These are phyloP conservation scores for Penicillium pancosmium DNA, from an alignment of 495 filamentous ascomycete genomes.

Conservation along the genomic window DNA sequence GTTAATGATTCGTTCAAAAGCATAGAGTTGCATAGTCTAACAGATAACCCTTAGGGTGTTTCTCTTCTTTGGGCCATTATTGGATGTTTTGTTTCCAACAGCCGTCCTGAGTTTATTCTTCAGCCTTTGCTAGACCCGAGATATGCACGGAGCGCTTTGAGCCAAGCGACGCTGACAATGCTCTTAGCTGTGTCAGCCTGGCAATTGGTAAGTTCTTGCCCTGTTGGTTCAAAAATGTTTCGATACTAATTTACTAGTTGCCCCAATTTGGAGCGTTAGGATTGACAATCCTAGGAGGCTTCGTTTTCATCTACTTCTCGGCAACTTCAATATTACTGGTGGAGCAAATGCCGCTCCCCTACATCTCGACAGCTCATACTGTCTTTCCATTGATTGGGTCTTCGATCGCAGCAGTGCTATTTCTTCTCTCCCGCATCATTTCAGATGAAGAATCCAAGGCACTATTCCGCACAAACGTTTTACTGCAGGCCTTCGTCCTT, in stretches of 20 bases:
- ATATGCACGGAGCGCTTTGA: slow-evolving; percentile 40
- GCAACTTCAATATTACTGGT: slow-evolving; percentile 28
- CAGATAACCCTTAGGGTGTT: slow-evolving; percentile 27
- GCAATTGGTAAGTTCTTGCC: slow-evolving; percentile 39
- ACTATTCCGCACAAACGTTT: slow-evolving; percentile 33
- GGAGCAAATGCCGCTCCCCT: slow-evolving; percentile 39
- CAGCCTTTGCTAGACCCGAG: slow-evolving; percentile 34
- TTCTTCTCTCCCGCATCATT: slow-evolving; percentile 32
- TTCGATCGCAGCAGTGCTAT: slow-evolving; percentile 29
- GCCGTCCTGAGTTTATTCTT: slow-evolving; percentile 29
- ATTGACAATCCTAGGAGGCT: slow-evolving; percentile 37
- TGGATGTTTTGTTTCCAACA: slow-evolving; percentile 25
- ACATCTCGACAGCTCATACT: slow-evolving; percentile 27
- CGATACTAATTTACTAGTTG: slow-evolving; percentile 34
- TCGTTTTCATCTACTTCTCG: slow-evolving; percentile 35
- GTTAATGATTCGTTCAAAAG: slow-evolving; percentile 10
- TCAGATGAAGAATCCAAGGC: slow-evolving; percentile 36
- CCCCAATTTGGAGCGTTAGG: slow-evolving; percentile 38
- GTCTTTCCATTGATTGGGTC: slow-evolving; percentile 21
- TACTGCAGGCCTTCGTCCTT: slow-evolving; percentile 31
- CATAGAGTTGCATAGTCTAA: slow-evolving; percentile 3
- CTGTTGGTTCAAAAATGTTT: background rate
- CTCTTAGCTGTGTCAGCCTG: slow-evolving; percentile 39
- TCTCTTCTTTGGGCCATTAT: slow-evolving; percentile 36
- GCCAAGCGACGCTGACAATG: slow-evolving; percentile 35